Evolutionary conservation across 257 asterid species (phyloP).

Genomic region (Solanum piurae): DNA sequence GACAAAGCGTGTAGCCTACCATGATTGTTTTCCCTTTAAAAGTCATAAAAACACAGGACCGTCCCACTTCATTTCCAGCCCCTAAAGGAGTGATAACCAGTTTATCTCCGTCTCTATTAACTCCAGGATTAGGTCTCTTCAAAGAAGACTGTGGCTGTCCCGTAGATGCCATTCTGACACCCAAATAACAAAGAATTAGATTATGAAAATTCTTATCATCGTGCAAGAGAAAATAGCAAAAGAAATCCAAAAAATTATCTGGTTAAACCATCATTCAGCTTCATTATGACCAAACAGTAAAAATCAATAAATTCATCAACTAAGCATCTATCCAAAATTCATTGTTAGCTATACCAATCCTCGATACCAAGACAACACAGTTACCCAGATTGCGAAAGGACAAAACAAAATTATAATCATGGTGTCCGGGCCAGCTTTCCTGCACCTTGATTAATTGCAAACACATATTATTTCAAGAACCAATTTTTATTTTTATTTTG

Average conservation of each 20-base stretch:
- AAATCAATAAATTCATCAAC: neutral
- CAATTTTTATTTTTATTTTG: neutral
- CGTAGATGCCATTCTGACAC: conserved; percentile 49
- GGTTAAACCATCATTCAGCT: neutral
- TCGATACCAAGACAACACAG: neutral
- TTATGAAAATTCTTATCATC: neutral
- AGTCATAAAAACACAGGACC: conserved; percentile 86
- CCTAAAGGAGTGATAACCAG: conserved; percentile 84
- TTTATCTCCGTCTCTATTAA: conserved; percentile 72
- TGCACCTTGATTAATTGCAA: neutral
- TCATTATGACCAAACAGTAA: neutral
- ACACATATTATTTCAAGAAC: neutral
- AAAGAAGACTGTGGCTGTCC: conserved; percentile 33
- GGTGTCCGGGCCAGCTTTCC: neutral
- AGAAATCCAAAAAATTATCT: neutral
- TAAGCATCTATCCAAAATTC: neutral
- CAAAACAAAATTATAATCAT: neutral
- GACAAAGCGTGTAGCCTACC: conserved; percentile 27
- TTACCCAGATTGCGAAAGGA: neutral
- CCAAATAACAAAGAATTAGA: neutral
- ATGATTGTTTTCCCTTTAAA: conserved; percentile 78
- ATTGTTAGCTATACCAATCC: neutral
- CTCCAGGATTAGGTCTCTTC: conserved; percentile 35
- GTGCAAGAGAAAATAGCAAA: neutral
- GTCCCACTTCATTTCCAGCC: conserved; percentile 96